A percentile compares a stretch with the other conserved stretches of the same genome.
phyloP scores from a whole-genome alignment of 768 basidiomycete species.

The Lactarius hengduanensis region DNA sequence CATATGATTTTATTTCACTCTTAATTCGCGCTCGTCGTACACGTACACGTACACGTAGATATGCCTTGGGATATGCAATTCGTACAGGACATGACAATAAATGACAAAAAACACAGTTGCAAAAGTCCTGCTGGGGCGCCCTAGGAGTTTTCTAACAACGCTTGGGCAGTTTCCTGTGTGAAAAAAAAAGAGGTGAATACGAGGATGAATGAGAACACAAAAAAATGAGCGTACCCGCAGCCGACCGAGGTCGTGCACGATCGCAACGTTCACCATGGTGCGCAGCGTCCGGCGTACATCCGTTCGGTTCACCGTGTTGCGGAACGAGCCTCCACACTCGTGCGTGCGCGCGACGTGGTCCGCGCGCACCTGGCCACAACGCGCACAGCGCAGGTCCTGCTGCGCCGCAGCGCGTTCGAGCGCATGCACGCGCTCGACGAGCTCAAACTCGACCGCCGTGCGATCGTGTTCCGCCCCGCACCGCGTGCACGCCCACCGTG shows the following conservation, averaged over 20 bases:
- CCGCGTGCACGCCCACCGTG: constrained; percentile 64
- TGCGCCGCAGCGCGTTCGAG: constrained; percentile 76
- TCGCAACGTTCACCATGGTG: constrained; percentile 82
- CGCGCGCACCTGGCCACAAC: constrained; percentile 87
- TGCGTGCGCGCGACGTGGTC: constrained; percentile 87
- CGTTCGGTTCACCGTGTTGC: constrained; percentile 65
- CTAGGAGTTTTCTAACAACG: constrained; percentile 22
- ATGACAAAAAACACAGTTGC: background rate
- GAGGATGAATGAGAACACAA: background rate
- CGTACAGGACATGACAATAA: background rate
- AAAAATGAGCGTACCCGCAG: constrained; percentile 53
- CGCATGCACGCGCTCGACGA: constrained; percentile 72
- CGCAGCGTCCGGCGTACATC: constrained; percentile 71
- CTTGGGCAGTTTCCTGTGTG: constrained; percentile 26
- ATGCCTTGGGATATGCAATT: background rate
- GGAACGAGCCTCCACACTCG: constrained; percentile 83
- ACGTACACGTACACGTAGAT: background rate
- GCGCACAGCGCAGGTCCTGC: constrained; percentile 86
- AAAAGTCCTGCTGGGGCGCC: background rate
- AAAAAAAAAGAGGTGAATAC: background rate
- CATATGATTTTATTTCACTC: background rate
- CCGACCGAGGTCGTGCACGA: constrained; percentile 64
- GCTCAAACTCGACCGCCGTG: constrained; percentile 78
- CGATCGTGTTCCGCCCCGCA: constrained; percentile 90
- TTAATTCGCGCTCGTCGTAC: background rate